Base-by-base conservation (phyloP, 177 flowering plant species). In the Vitis hybrid region DNA sequence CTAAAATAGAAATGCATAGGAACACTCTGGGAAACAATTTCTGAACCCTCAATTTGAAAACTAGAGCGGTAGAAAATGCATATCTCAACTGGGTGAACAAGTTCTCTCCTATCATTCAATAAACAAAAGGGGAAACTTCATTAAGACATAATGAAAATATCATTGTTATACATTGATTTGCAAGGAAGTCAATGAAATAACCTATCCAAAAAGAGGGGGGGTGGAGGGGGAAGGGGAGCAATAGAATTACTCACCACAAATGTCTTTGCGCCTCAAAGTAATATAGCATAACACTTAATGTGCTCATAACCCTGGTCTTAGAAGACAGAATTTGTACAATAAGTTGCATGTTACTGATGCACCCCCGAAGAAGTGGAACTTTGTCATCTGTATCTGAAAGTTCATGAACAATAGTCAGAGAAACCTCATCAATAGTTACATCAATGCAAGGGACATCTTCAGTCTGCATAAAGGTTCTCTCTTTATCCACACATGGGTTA, bases 381-480 rank as follows among this genome's bases (percentile, higher is more conserved):
- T 68, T 83, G 68, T 91, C 90, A 70, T 71, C 80, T 68, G 84
- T 71, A 74, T 81, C 87, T 60, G 86, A 67, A 76, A 90, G 85
- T 77, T 91, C 90, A 76, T 95, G 85, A 75, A 86, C 82, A 70
- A 95, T 77, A 31, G 91, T 91, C 69, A 95, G 71, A 68, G 83
- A 60, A 71, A 82, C 76, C 68, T 86, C 82, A 2, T 84, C 87
- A 73, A 90, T 57, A 15, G 65, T 66, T 68, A 95, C 64, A 69
- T 69, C 75, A 77, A 92, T 76, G 56, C 81, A 74, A 19, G 86
- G 87, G n/a, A 72, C 51, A 57, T 16, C 22, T 63, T 62, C 74
- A 69, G 66, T 53, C 61, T 58, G 65, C 55, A 55, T 56, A 72
- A 77, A 78, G 51, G 63, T 63, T 70, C 58, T 67, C 58, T 76